Base-by-base conservation (phyloP, 495 filamentous ascomycete genomes). In the Tuber microsphaerosporum region DNA sequence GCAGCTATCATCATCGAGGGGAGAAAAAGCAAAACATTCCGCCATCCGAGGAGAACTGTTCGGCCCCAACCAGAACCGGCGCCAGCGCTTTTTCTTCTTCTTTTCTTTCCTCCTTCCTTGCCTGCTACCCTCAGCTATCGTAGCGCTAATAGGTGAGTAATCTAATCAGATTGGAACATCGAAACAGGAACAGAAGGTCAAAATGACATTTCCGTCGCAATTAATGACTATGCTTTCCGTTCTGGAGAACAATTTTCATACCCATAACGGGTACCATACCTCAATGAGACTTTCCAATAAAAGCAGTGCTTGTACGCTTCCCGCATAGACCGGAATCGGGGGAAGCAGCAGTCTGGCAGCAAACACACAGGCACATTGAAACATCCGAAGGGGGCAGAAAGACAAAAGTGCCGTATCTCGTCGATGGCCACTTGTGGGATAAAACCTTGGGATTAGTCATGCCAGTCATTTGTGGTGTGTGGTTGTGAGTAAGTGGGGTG, bases 21-120 rank as follows among this genome's bases (percentile, higher is more conserved):
- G 56, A 19, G 45, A 46, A 46, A 65, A 65, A 65, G 56, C 56
- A 65, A 65, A 65, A 65, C 56, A 65, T 17, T 65, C 56, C 56
- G 56, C 56, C 56, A 65, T 65, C 56, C 56, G 56, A 65, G 56
- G 56, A 65, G 56, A 65, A 65, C 26, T 34, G 14, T 12, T 16
- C 5, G 16, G 14, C 31, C 26, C 26, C 14, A 34, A 65, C 56
- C 26, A 34, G 4, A 65, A 14, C 56, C 2, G 3, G 26, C 26
- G 1, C 56, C 56, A 4, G n/a, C 17, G 10, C 14, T 26, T 65
- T 65, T 65, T 31, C n/a, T 34, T 5, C 7, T 34, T 34, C 34
- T 31, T 6, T 34, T 65, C n/a, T 61, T 31, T 9, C 20, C 9
- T 65, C 9, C 4, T 61, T 31, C 2, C n/a, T 14, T 65, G 46